A percentile compares a stretch with the other conserved stretches of the same genome.
These are phyloP conservation scores for Dactylis glomerata DNA, from an alignment of 176 grass and related monocot genomes.

Conservation along the genomic window DNA sequence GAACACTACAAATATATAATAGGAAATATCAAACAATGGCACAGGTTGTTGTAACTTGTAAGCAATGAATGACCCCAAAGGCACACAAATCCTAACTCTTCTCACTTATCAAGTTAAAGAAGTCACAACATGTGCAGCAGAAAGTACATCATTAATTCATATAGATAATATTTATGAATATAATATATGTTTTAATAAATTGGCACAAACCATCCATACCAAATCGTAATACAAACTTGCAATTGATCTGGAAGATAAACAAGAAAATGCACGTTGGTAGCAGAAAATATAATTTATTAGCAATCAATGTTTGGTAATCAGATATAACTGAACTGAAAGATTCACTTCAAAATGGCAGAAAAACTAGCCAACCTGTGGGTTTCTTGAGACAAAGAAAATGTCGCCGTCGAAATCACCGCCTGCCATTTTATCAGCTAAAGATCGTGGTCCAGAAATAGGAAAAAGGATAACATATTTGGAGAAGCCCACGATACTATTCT, in stretches of 20 bases:
- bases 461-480: slow-evolving; percentile 70
- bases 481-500: slow-evolving; percentile 48
- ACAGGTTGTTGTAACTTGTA: neutral
- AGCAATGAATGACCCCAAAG: neutral
- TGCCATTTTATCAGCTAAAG: slow-evolving; percentile 73
- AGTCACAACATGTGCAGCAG: neutral
- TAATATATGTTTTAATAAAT: neutral
- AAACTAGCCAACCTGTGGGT: slow-evolving; percentile 39
- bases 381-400: slow-evolving; percentile 62
- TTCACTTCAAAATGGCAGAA: neutral
- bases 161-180: too few species aligned
- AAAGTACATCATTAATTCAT: too few species aligned
- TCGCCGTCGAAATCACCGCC: slow-evolving; percentile 64
- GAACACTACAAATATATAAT: too few species aligned
- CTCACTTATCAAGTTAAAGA: neutral
- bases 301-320: neutral
- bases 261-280: neutral
- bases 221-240: neutral
- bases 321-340: neutral
- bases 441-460: slow-evolving; percentile 41
- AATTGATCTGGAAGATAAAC: neutral
- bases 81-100: neutral
- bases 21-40: too few species aligned
- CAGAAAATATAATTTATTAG: neutral
- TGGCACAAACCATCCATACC: neutral